phyloP scores from a whole-genome alignment of 2,329 filamentous ascomycete genomes.

The Lachnellula willkommii region DNA sequence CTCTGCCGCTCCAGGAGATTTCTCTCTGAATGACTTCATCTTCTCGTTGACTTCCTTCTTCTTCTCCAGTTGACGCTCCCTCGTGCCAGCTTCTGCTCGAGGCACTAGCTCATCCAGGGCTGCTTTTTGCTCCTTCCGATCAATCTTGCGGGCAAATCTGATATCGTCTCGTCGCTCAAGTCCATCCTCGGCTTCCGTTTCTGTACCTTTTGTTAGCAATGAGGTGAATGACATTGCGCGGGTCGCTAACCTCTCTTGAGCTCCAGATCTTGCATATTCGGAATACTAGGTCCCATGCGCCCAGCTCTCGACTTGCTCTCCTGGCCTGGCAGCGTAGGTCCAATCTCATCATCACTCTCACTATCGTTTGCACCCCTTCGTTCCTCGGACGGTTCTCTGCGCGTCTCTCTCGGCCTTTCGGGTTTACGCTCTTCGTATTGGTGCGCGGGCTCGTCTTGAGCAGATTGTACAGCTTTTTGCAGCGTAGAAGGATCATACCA shows the following conservation, averaged over 20 bases:
- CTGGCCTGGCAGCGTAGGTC: slow-evolving; percentile 42
- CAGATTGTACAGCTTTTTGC: slow-evolving; percentile 28
- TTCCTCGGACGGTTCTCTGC: slow-evolving; percentile 1
- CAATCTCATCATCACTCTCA: slow-evolving; percentile 35
- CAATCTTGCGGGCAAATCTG: slow-evolving; percentile 55
- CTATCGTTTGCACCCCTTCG: slow-evolving; percentile 13
- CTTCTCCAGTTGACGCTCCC: slow-evolving; percentile 84
- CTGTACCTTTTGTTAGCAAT: slow-evolving; percentile 16
- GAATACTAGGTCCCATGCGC: slow-evolving; percentile 55
- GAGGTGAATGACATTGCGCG: neutral
- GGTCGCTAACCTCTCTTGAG: slow-evolving; percentile 43
- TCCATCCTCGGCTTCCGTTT: slow-evolving; percentile 44
- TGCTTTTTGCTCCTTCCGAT: slow-evolving; percentile 63
- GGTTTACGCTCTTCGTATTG: neutral
- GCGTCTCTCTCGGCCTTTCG: neutral
- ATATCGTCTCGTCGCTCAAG: slow-evolving; percentile 44
- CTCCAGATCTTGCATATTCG: slow-evolving; percentile 68
- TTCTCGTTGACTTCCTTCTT: slow-evolving; percentile 65
- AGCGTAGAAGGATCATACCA: slow-evolving; percentile 80
- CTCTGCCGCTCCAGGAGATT: slow-evolving; percentile 58
- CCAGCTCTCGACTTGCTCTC: slow-evolving; percentile 24
- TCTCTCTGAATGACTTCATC: slow-evolving; percentile 68
- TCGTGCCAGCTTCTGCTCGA: slow-evolving; percentile 74
- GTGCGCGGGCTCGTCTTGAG: slow-evolving; percentile 7
- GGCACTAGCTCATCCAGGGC: slow-evolving; percentile 75